Evolutionary conservation across 345 rosid genomes (phyloP).

Genomic region (Noccaea caerulescens): DNA sequence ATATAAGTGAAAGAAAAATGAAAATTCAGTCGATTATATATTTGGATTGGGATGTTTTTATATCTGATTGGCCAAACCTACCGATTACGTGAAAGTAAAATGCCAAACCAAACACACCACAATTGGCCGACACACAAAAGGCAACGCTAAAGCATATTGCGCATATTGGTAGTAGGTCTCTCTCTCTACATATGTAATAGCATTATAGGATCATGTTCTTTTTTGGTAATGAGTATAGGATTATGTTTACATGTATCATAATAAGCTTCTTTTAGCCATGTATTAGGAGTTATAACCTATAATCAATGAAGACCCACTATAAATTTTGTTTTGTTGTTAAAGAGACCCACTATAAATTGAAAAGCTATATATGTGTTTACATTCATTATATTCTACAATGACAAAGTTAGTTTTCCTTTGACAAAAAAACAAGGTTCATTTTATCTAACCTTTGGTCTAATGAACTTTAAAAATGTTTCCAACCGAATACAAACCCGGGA

Average conservation of each 20-base stretch:
- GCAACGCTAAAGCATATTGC: conserved; percentile 25
- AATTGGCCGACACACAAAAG: conserved; percentile 39
- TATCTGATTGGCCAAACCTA: conserved; percentile 41
- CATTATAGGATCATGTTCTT: not conserved
- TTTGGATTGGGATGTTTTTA: conserved; percentile 30
- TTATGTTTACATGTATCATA: conserved; percentile 17
- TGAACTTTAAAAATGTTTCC: too few relatives aligned
- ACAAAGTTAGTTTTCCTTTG: not conserved
- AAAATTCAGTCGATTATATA: conserved; percentile 2
- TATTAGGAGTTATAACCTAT: not conserved
- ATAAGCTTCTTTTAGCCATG: conserved; percentile 19
- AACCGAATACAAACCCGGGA: too few relatives aligned
- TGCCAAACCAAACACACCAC: conserved; percentile 37
- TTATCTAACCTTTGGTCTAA: not conserved
- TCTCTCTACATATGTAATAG: not conserved
- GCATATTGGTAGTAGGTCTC: conserved; percentile 15
- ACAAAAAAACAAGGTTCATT: not conserved
- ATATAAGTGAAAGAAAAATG: not conserved
- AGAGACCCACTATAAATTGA: not conserved
- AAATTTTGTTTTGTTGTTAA: too few relatives aligned
- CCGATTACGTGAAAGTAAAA: conserved; percentile 31
- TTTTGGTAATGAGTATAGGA: not conserved
- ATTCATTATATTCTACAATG: not conserved
- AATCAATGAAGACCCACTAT: not conserved
- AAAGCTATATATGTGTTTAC: not conserved